These are phyloP conservation scores for Phytophthora foliorum DNA, from an alignment of 352 stramenopile species.

Conservation along the genomic window DNA sequence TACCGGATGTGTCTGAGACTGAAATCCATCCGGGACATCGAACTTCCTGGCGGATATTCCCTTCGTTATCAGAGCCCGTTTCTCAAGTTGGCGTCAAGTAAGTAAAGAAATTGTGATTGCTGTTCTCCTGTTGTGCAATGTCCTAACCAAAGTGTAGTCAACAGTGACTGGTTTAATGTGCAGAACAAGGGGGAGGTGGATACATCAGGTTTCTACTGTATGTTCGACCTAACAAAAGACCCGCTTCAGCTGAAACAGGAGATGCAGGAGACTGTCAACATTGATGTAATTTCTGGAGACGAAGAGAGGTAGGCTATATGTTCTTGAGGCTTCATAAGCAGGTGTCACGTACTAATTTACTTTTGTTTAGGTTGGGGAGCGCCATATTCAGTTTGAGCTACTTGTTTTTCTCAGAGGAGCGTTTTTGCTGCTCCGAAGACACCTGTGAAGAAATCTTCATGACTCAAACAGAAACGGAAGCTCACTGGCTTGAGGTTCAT, in stretches of 20 bases:
- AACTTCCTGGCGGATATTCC: slow-evolving; percentile 32
- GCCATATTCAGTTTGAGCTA: slow-evolving; percentile 82
- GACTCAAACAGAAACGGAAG: slow-evolving; percentile 31
- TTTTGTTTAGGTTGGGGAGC: slow-evolving; percentile 40
- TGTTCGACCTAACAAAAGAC: slow-evolving; percentile 54
- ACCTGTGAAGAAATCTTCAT: slow-evolving; percentile 49
- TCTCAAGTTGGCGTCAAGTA: slow-evolving; percentile 42
- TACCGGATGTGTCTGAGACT: slow-evolving; percentile 54
- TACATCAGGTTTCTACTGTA: slow-evolving; percentile 48
- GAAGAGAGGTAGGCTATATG: slow-evolving; percentile 27
- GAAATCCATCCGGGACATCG: slow-evolving; percentile 47
- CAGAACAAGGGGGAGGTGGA: slow-evolving; percentile 48
- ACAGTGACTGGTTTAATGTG: slow-evolving; percentile 45
- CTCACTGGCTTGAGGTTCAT: slow-evolving; percentile 56
- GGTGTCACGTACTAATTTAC: slow-evolving; percentile 4
- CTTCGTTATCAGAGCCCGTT: slow-evolving; percentile 56
- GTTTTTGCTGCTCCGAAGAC: slow-evolving; percentile 49
- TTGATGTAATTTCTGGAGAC: slow-evolving; percentile 47
- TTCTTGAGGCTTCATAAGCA: neutral
- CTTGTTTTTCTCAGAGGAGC: slow-evolving; percentile 70
- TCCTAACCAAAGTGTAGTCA: slow-evolving; percentile 37
- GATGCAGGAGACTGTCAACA: slow-evolving; percentile 55
- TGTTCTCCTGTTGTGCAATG: neutral
- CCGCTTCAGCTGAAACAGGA: slow-evolving; percentile 48
- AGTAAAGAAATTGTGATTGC: slow-evolving; percentile 3